Evolutionary conservation across 257 asterid species (phyloP).

Genomic region (Solanum ossicruentum): DNA sequence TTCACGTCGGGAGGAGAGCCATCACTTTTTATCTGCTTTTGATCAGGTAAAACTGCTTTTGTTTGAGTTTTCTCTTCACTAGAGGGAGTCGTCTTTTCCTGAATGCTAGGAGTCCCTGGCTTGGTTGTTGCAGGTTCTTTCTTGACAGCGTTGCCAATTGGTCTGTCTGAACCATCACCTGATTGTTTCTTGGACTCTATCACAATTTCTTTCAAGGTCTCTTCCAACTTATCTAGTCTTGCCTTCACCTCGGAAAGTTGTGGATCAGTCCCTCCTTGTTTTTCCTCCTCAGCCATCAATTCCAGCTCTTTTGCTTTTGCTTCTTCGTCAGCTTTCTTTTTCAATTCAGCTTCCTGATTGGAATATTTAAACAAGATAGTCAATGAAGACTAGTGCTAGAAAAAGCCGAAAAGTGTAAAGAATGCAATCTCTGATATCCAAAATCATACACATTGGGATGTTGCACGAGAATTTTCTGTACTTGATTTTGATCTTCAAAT

Average conservation of each 20-base stretch:
- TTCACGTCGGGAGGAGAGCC: not conserved
- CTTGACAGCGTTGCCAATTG: conserved; percentile 1
- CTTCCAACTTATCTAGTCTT: conserved; percentile 70
- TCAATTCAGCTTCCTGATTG: conserved; percentile 53
- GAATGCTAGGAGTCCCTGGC: not conserved
- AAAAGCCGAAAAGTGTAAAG: not conserved
- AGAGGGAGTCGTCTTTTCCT: conserved; percentile 5
- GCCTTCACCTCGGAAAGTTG: conserved; percentile 58
- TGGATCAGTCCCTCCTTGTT: conserved; percentile 42
- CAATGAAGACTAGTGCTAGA: not conserved
- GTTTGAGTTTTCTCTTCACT: conserved; percentile 3
- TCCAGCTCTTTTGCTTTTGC: conserved; percentile 81
- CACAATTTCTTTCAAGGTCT: conserved; percentile 43
- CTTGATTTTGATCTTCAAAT: not conserved
- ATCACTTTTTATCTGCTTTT: not conserved
- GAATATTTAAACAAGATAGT: not conserved
- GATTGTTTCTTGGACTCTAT: conserved; percentile 33
- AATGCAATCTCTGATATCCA: not conserved
- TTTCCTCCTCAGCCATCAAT: conserved; percentile 46
- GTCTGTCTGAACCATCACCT: conserved; percentile 4
- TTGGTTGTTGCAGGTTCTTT: conserved; percentile 8
- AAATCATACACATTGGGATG: not conserved
- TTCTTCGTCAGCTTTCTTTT: conserved; percentile 82
- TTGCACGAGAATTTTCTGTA: not conserved
- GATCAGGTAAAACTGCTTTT: not conserved